phyloP scores from a whole-genome alignment of 345 rosid genomes.

The Cardiospermum halicacabum region DNA sequence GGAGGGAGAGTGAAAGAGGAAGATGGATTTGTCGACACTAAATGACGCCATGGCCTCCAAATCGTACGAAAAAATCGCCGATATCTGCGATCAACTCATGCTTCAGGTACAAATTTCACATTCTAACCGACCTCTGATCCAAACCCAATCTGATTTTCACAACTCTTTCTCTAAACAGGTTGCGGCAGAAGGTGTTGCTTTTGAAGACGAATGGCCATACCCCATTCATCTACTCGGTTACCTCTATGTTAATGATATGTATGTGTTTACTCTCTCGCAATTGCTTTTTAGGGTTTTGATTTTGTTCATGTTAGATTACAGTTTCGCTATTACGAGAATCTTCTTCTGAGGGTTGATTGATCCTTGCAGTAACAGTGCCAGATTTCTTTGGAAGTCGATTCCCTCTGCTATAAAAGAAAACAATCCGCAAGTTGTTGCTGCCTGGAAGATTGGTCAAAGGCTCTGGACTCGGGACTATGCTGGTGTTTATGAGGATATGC shows the following conservation, averaged over 20 bases:
- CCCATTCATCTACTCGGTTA: constrained; percentile 72
- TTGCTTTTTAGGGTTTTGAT: background rate
- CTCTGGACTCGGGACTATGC: constrained; percentile 79
- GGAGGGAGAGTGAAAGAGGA: background rate
- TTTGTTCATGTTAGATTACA: background rate
- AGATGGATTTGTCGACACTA: constrained; percentile 66
- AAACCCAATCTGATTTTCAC: background rate
- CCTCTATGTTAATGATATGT: constrained; percentile 62
- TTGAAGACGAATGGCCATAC: constrained; percentile 93
- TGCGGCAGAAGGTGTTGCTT: constrained; percentile 59
- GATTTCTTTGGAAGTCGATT: constrained; percentile 83
- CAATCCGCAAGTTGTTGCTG: constrained; percentile 66
- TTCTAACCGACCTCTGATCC: too few species aligned
- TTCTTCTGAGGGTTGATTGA: background rate
- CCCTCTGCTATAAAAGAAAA: constrained; percentile 60
- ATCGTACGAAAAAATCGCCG: constrained; percentile 59
- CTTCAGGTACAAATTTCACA: constrained; percentile 44
- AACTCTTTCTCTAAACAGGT: constrained; percentile 31
- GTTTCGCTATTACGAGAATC: background rate
- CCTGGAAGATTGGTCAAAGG: constrained; percentile 78
- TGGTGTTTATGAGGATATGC: constrained; percentile 67
- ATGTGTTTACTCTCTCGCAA: constrained; percentile 17
- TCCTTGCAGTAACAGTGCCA: constrained; percentile 33
- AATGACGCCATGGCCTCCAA: constrained; percentile 54
- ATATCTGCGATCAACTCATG: constrained; percentile 73